Evolutionary conservation across 2,329 filamentous ascomycete genomes (phyloP).

Genomic region (Penicillium sp.): DNA sequence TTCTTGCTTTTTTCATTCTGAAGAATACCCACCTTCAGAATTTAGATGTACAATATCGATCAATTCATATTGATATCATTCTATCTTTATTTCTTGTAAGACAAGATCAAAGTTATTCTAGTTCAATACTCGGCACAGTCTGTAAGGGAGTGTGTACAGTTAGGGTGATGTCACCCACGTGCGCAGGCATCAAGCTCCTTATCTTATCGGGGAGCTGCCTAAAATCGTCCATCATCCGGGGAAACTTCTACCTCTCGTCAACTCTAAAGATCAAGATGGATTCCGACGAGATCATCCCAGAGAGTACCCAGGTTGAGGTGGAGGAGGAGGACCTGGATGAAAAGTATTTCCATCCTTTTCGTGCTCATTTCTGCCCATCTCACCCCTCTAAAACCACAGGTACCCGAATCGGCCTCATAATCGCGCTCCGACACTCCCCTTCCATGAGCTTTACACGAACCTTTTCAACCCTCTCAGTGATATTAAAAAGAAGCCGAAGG

Average conservation of each 20-base stretch:
- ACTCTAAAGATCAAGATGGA: conserved; percentile 26
- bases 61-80: background rate
- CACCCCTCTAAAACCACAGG: conserved; percentile 43
- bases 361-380: conserved; percentile 1
- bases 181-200: background rate
- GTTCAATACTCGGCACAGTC: background rate
- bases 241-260: conserved; percentile 8
- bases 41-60: conserved; percentile 1
- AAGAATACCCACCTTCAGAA: background rate
- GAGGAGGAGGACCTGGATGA: conserved; percentile 33
- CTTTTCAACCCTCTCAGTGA: conserved; percentile 82
- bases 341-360: conserved; percentile 24
- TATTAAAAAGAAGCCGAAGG: conserved; percentile 71
- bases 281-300: conserved; percentile 28
- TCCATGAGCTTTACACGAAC: conserved; percentile 73
- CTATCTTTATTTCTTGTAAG: background rate
- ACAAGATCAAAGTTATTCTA: background rate
- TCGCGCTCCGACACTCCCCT: conserved; percentile 74
- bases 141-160: background rate
- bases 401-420: conserved; percentile 84
- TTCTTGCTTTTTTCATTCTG: background rate
- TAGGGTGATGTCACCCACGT: conserved; percentile 28
- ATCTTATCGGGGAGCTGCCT: conserved; percentile 34
- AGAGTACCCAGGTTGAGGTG: conserved; percentile 5
- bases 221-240: conserved; percentile 13